phyloP scores from a whole-genome alignment of 306 rosid genomes.

The Quercus engelmannii region DNA sequence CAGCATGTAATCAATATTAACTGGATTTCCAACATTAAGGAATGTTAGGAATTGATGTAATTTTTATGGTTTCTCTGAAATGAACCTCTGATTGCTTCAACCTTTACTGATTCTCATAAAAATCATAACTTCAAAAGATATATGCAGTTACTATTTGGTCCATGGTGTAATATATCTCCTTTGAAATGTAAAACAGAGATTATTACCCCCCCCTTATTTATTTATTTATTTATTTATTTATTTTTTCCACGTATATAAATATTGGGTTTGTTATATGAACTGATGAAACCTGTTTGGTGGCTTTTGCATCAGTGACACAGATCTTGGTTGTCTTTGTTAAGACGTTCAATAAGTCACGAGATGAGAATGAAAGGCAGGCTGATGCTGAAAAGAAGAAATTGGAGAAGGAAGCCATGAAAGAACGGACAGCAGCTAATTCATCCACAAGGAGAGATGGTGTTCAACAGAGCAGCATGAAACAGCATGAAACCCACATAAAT shows the following conservation, averaged over 20 bases:
- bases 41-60: not conserved
- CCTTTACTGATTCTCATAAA: not conserved
- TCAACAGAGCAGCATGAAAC: constrained; percentile 19
- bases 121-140: not conserved
- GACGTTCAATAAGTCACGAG: constrained; percentile 88
- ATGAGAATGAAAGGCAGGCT: constrained; percentile 83
- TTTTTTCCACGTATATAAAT: not conserved
- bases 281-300: not conserved
- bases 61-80: not conserved
- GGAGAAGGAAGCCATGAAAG: constrained; percentile 95
- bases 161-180: not conserved
- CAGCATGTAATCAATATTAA: not conserved
- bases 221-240: no score
- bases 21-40: not conserved
- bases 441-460: constrained; percentile 37
- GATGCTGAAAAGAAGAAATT: constrained; percentile 83
- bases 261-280: not conserved
- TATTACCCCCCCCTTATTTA: no score
- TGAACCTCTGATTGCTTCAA: not conserved
- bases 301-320: constrained; percentile 74
- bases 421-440: constrained; percentile 41
- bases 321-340: constrained; percentile 74
- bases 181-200: not conserved
- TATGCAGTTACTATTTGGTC: not conserved
- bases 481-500: not conserved